Conservation (phyloP, 345 rosid species). For the Psidium guajava region DNA sequence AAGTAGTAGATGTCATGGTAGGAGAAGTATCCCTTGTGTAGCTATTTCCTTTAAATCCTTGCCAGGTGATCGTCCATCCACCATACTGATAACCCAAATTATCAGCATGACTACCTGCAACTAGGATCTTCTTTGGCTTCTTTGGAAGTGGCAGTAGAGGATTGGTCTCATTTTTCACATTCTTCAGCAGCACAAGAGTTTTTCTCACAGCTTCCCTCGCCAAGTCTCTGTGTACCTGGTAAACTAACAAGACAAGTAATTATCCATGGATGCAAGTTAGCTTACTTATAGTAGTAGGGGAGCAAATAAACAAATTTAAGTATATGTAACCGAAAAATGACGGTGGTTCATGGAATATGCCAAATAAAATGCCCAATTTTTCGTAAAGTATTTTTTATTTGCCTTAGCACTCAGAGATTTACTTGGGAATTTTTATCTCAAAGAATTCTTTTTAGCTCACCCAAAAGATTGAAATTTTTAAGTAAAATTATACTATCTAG, state of each 20-base stretch:
- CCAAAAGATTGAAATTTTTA: no score
- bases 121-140: constrained; percentile 63
- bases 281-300: not conserved
- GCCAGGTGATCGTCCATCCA: constrained; percentile 96
- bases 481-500: no score
- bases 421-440: no score
- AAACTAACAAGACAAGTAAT: not conserved
- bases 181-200: constrained; percentile 87
- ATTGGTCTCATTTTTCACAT: constrained; percentile 44
- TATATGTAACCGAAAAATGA: not conserved
- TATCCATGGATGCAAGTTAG: not conserved
- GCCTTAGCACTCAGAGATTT: not conserved
- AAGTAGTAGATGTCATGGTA: not conserved
- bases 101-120: constrained; percentile 88
- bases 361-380: not conserved
- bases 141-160: constrained; percentile 80
- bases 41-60: constrained; percentile 69
- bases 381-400: not conserved
- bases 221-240: constrained; percentile 85
- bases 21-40: constrained; percentile 42
- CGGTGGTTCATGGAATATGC: not conserved
- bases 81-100: constrained; percentile 97
- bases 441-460: no score
- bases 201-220: constrained; percentile 98
- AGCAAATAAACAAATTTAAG: not conserved